A percentile compares a stretch with the other conserved stretches of the same genome.
These are phyloP conservation scores for Diaporthe longicolla DNA, from an alignment of 2,329 filamentous ascomycete genomes.

Conservation along the genomic window DNA sequence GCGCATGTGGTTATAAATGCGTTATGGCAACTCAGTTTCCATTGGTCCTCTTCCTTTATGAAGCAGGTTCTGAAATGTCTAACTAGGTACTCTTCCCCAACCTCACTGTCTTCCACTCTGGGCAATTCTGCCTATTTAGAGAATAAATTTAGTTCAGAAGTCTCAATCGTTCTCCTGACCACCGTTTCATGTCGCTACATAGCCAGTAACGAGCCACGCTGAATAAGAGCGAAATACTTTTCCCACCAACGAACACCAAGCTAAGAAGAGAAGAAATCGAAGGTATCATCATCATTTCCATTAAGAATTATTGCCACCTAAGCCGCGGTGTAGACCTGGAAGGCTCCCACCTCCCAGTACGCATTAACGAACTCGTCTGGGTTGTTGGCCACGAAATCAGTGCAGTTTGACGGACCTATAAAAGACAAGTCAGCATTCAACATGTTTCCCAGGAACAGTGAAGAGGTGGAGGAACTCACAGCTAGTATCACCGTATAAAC, in stretches of 20 bases:
- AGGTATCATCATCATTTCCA: neutral
- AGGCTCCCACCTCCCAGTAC: slow-evolving; percentile 75
- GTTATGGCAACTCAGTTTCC: no score
- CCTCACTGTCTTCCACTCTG: neutral
- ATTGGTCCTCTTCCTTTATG: neutral
- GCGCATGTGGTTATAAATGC: neutral
- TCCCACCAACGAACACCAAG: slow-evolving; percentile 22
- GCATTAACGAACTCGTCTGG: slow-evolving; percentile 69
- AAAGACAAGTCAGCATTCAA: slow-evolving; percentile 21
- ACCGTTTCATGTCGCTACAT: neutral
- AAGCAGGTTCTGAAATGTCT: neutral
- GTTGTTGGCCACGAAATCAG: slow-evolving; percentile 70
- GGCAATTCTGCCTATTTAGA: neutral
- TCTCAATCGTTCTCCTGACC: neutral
- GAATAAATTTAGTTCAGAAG: neutral
- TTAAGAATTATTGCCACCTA: neutral
- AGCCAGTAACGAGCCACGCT: neutral
- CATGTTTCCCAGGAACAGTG: no score
- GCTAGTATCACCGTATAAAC: slow-evolving; percentile 61
- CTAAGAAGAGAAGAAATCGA: slow-evolving; percentile 4
- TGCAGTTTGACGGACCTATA: slow-evolving; percentile 68
- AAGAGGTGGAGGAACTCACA: slow-evolving; percentile 51
- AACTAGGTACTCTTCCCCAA: neutral
- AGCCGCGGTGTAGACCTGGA: slow-evolving; percentile 67
- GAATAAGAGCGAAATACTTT: neutral